Conservation (phyloP, 1,284 basidiomycete species). For the Sparassis latifolia region DNA sequence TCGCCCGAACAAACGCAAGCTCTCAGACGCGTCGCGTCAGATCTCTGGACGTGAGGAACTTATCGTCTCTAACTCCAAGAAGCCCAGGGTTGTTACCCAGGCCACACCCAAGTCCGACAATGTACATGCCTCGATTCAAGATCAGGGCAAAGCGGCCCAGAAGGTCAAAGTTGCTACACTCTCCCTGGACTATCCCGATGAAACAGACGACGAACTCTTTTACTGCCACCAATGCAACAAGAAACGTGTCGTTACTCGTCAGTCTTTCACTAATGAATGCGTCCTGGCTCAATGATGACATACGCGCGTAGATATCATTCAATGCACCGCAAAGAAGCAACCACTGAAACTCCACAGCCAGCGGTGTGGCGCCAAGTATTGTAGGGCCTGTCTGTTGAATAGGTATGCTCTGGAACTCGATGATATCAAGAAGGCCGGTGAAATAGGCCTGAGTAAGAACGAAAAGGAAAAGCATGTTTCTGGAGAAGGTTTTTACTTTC, state of each 20-base stretch:
- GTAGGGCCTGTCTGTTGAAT: conserved; percentile 58
- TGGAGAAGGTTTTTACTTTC: conserved; percentile 43
- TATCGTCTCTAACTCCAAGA: conserved; percentile 26
- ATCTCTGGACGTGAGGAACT: conserved; percentile 7
- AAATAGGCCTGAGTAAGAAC: conserved; percentile 13
- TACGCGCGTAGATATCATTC: not conserved
- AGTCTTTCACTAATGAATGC: conserved; percentile 13
- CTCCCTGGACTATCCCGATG: conserved; percentile 24
- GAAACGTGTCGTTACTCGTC: conserved; percentile 48
- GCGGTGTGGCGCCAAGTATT: conserved; percentile 54
- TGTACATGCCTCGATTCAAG: too few relatives aligned
- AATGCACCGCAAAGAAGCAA: too few relatives aligned
- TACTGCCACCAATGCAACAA: conserved; percentile 69
- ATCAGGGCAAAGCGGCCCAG: not conserved
- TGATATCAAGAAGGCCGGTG: conserved; percentile 31
- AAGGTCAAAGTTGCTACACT: not conserved
- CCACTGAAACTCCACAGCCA: conserved; percentile 1
- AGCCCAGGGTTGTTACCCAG: conserved; percentile 18
- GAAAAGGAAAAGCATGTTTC: conserved; percentile 29
- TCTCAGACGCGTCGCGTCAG: conserved; percentile 13
- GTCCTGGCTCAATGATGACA: conserved; percentile 1
- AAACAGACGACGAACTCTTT: conserved; percentile 20
- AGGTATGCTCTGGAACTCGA: conserved; percentile 52
- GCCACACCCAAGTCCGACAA: not conserved
- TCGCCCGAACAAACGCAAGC: conserved; percentile 22